A percentile compares a stretch with the other conserved stretches of the same genome.
Conservation (phyloP, 1,284 basidiomycete species). For the Ustilago sp. region DNA sequence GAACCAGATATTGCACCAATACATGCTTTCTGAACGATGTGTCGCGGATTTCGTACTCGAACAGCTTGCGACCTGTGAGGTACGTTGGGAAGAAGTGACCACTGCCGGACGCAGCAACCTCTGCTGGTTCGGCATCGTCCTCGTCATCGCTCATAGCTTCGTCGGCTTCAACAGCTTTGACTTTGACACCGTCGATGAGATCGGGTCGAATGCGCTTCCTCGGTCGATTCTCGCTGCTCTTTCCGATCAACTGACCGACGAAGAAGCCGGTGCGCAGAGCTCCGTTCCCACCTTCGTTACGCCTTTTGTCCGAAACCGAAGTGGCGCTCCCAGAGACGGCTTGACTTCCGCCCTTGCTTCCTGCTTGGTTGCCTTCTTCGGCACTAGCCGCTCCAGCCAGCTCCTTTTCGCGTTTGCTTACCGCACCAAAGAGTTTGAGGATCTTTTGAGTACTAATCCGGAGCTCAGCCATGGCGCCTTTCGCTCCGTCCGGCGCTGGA, state of each 20-base stretch:
- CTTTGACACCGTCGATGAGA: conserved; percentile 25
- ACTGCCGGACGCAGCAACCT: conserved; percentile 67
- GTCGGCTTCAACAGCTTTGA: background rate
- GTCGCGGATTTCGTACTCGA: conserved; percentile 87
- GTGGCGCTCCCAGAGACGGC: conserved; percentile 12
- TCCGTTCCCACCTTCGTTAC: background rate
- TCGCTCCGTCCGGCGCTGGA: conserved; percentile 54
- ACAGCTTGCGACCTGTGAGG: conserved; percentile 83
- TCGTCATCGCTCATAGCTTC: conserved; percentile 19
- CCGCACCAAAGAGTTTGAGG: conserved; percentile 55
- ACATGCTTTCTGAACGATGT: conserved; percentile 90
- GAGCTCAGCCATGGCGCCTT: conserved; percentile 50
- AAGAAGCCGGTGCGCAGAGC: conserved; percentile 26
- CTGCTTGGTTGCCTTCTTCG: conserved; percentile 27
- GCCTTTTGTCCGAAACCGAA: conserved; percentile 27
- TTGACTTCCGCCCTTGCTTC: conserved; percentile 7
- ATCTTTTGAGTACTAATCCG: conserved; percentile 50
- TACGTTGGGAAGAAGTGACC: conserved; percentile 90
- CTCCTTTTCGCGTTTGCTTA: conserved; percentile 52
- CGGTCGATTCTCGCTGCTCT: conserved; percentile 12
- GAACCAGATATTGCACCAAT: conserved; percentile 84
- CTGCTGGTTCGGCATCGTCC: conserved; percentile 9
- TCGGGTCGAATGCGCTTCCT: conserved; percentile 39
- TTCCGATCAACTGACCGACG: conserved; percentile 28
- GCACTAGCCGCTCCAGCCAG: conserved; percentile 46